Conservation (phyloP, 768 basidiomycete species). For the Cystobasidium tubakii region DNA sequence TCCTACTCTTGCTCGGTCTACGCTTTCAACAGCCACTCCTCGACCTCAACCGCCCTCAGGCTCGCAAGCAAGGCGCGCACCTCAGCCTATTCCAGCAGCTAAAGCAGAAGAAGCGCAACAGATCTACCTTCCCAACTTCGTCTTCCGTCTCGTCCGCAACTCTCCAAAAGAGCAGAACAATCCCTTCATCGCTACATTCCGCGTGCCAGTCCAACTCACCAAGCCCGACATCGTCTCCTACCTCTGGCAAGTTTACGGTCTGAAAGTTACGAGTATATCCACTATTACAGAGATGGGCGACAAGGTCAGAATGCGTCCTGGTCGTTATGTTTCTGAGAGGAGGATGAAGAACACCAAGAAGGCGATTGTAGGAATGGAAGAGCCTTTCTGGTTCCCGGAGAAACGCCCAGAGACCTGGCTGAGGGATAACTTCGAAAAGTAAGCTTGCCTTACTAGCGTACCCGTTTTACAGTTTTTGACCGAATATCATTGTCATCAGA, state of each 20-base stretch:
- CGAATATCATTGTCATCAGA: neutral
- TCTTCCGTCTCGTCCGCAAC: conserved; percentile 46
- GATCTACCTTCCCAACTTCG: conserved; percentile 44
- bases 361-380: conserved; percentile 43
- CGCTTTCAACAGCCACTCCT: neutral
- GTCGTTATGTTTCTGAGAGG: conserved; percentile 37
- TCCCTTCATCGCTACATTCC: conserved; percentile 46
- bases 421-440: conserved; percentile 45
- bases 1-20: too few species aligned
- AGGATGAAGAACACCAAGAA: conserved; percentile 44
- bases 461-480: neutral
- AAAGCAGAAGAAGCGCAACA: conserved; percentile 26
- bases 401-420: conserved; percentile 41
- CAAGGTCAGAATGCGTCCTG: conserved; percentile 36
- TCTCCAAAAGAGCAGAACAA: conserved; percentile 39
- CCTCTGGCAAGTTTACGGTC: conserved; percentile 45
- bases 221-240: conserved; percentile 46
- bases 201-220: conserved; percentile 43
- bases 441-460: conserved; percentile 11
- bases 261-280: conserved; percentile 41
- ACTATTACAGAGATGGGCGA: conserved; percentile 45
- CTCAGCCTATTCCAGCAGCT: neutral
- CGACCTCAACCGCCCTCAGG: neutral
- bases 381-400: conserved; percentile 47
- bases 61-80: neutral